phyloP scores from a whole-genome alignment of 768 basidiomycete genomes.

The Suillus bovinus region DNA sequence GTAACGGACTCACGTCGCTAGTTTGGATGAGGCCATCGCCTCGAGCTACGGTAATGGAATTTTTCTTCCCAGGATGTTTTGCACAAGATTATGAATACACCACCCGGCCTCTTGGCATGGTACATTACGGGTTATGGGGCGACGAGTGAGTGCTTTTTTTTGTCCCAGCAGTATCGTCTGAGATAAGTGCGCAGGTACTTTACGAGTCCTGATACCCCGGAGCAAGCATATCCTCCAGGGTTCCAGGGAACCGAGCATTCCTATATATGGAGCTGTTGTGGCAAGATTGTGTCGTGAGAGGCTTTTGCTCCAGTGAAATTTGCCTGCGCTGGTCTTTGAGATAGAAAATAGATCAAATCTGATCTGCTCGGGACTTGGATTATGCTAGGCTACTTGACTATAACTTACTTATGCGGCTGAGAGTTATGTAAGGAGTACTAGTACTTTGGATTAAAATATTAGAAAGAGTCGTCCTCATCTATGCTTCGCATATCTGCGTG shows the following conservation, averaged over 20 bases:
- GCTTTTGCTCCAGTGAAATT: slow-evolving; percentile 26
- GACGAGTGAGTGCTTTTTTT: slow-evolving; percentile 45
- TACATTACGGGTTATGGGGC: slow-evolving; percentile 85
- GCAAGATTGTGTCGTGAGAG: slow-evolving; percentile 60
- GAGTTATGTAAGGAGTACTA: background rate
- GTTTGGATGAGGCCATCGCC: slow-evolving; percentile 91
- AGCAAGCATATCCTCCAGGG: slow-evolving; percentile 76
- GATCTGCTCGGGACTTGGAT: background rate
- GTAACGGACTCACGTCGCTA: slow-evolving; percentile 85
- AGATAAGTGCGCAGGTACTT: slow-evolving; percentile 51
- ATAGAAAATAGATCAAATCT: background rate
- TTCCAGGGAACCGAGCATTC: slow-evolving; percentile 89
- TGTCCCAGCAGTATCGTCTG: background rate
- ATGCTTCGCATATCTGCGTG: too few relatives aligned
- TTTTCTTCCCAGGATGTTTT: slow-evolving; percentile 84
- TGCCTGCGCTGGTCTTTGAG: background rate
- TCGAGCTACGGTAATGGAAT: slow-evolving; percentile 87
- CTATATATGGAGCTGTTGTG: slow-evolving; percentile 72
- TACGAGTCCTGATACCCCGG: slow-evolving; percentile 70
- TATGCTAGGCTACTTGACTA: background rate
- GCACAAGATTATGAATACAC: slow-evolving; percentile 86
- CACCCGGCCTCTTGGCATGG: slow-evolving; percentile 79
- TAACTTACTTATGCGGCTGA: background rate
- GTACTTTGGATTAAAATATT: background rate
- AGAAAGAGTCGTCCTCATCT: background rate